Conservation (phyloP, 148 eudicot species). For the Amaranthus cruentus region DNA sequence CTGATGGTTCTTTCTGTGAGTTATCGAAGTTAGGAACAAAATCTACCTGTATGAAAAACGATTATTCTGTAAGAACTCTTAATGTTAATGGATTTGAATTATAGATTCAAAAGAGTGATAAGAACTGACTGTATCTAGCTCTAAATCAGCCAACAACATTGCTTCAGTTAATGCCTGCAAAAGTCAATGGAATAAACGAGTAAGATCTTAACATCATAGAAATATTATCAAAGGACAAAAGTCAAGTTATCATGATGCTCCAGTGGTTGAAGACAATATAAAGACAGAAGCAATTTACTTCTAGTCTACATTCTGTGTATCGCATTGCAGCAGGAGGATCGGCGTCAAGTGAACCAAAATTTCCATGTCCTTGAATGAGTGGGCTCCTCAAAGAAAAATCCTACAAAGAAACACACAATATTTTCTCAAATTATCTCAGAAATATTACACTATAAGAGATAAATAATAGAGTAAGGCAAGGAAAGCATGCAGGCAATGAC, state of each 20-base stretch:
- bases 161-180: conserved; percentile 90
- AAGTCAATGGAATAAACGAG: conserved; percentile 4
- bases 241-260: neutral
- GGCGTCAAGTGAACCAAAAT: conserved; percentile 95
- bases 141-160: conserved; percentile 92
- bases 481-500: neutral
- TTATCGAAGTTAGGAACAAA: conserved; percentile 88
- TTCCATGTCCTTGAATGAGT: conserved; percentile 92
- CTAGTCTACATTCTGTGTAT: conserved; percentile 95
- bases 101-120: conserved; percentile 3
- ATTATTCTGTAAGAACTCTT: conserved; percentile 3
- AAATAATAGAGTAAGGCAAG: conserved; percentile 8
- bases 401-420: conserved; percentile 31
- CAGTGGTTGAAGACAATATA: conserved; percentile 2
- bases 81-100: neutral
- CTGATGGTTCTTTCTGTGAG: conserved; percentile 88
- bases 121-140: conserved; percentile 75
- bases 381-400: conserved; percentile 92
- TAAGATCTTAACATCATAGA: neutral
- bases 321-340: conserved; percentile 99
- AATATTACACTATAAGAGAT: neutral
- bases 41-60: conserved; percentile 64
- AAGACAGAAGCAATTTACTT: conserved; percentile 41
- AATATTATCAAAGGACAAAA: neutral
- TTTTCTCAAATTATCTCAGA: neutral